Evolutionary conservation across 164 flowering plant genomes (phyloP).

Genomic region (Chimonanthus salicifolius): DNA sequence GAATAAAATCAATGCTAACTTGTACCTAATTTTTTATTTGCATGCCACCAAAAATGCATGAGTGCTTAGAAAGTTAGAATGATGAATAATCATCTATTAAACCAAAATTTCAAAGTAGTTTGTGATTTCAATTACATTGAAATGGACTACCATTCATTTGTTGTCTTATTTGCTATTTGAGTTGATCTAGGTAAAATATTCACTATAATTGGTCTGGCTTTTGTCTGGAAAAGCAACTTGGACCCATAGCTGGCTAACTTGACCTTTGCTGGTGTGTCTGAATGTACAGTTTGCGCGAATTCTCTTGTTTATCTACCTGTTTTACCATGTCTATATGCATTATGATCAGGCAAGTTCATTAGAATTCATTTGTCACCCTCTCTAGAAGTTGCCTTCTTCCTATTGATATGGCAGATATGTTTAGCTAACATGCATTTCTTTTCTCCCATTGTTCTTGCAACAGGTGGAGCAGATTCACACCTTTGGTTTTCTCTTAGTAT

Average conservation of each 20-base stretch:
- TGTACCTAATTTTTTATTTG: too few species aligned
- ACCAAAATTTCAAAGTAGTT: background rate
- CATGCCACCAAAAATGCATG: background rate
- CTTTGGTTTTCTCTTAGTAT: conserved; percentile 55
- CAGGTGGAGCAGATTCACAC: conserved; percentile 75
- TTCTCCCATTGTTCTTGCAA: background rate
- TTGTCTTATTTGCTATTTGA: too few species aligned
- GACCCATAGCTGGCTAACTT: background rate
- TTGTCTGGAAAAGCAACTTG: background rate
- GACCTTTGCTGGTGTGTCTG: background rate
- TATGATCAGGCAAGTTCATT: conserved; percentile 55
- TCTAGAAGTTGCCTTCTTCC: background rate
- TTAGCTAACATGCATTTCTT: background rate
- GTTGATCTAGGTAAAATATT: too few species aligned
- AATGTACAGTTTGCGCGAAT: conserved; percentile 81
- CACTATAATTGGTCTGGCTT: too few species aligned
- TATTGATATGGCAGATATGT: background rate
- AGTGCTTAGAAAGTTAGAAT: background rate
- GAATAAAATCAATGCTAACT: too few species aligned
- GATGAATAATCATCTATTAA: background rate
- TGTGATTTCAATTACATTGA: background rate
- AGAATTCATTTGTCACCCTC: background rate
- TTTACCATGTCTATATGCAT: conserved; percentile 76
- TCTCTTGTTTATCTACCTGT: conserved; percentile 71
- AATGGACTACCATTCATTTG: background rate